Base-by-base conservation (phyloP, 2,329 filamentous ascomycete species). In the Scolecobasidium constrictum region DNA sequence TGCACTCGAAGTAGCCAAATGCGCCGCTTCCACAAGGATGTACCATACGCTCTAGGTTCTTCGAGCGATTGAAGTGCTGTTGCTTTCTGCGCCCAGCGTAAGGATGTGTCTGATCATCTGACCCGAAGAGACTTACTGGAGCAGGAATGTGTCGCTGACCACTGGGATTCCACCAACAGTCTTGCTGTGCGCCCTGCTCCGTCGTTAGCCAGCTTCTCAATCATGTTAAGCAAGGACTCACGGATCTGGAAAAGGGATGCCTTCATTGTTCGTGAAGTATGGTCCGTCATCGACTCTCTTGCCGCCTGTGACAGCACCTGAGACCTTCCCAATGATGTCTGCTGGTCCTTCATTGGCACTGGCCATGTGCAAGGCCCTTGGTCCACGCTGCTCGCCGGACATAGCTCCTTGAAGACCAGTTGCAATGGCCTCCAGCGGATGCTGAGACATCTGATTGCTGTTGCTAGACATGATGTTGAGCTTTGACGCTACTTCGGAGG, bases 201-300 rank as follows among this genome's bases (percentile, higher is more conserved):
- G 15, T 1, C n/a, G 28, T 49, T 28, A 50, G 36, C 7, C 28
- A 3, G 16, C 3, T 13, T 9, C 28, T 2, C n/a, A n/a, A n/a
- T n/a, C n/a, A n/a, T 13, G 17, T 20, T 17, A 23, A 21, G 11
- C 18, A 48, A 48, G 5, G 45, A 49, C 59, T 49, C 42, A 65
- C 54, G 64, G 57, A 46, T 74, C 70, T 3, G 69, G 71, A 42
- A 64, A 68, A 0, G 70, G 71, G 33, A 67, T 66, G 34, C 64
- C 71, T 46, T 75, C 71, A 40, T 73, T 73, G 50, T 68, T 72
- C 36, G 70, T 75, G 50, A 73, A 73, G 53, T 73, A 74, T 0
- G 63, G 51, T 1, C 60, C 64, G 45, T 73, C 68, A 46, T 74
- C 72, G 15, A 60, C 60, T 12, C 68, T 56, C 51, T 68, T 71